Conservation (phyloP, 495 filamentous ascomycete genomes). For the Lophium mytilinum region DNA sequence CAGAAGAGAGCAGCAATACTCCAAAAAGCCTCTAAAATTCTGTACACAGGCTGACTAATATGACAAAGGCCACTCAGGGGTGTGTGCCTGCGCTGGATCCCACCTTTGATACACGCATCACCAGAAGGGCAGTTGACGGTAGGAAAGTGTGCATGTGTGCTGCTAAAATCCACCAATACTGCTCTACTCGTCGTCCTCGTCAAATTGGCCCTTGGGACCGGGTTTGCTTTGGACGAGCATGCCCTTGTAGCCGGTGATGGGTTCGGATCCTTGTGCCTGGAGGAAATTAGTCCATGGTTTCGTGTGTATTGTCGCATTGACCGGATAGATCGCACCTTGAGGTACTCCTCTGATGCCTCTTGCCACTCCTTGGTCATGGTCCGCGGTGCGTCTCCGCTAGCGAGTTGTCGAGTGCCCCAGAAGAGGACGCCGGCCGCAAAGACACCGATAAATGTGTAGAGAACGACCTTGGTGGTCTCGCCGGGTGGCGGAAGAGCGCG, state of each 20-base stretch:
- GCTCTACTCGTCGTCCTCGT: conserved; percentile 6
- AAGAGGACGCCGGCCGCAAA: conserved; percentile 26
- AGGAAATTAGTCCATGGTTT: not conserved
- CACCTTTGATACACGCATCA: conserved; percentile 17
- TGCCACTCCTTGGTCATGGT: conserved; percentile 96
- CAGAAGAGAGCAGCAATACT: not conserved
- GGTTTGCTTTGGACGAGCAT: conserved; percentile 64
- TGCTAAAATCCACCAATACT: not conserved
- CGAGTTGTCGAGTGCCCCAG: conserved; percentile 32
- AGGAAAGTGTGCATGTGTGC: conserved; percentile 5
- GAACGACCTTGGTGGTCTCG: conserved; percentile 64
- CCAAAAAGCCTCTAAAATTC: conserved; percentile 12
- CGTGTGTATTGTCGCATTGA: conserved; percentile 16
- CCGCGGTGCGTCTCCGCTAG: conserved; percentile 54
- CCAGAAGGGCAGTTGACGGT: conserved; percentile 13
- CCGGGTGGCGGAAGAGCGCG: conserved; percentile 72
- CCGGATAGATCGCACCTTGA: conserved; percentile 52
- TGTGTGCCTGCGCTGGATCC: not conserved
- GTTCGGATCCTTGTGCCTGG: conserved; percentile 77
- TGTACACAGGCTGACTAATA: conserved; percentile 25
- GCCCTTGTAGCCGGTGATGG: conserved; percentile 79
- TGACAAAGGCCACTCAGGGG: conserved; percentile 10
- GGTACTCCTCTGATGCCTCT: conserved; percentile 83
- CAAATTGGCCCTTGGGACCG: conserved; percentile 13
- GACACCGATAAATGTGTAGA: conserved; percentile 57